Percentiles rank a stretch among this genome's conserved stretches.
Conservation (phyloP, 73 alveolate species). For the Tetrahymena elliotti region DNA sequence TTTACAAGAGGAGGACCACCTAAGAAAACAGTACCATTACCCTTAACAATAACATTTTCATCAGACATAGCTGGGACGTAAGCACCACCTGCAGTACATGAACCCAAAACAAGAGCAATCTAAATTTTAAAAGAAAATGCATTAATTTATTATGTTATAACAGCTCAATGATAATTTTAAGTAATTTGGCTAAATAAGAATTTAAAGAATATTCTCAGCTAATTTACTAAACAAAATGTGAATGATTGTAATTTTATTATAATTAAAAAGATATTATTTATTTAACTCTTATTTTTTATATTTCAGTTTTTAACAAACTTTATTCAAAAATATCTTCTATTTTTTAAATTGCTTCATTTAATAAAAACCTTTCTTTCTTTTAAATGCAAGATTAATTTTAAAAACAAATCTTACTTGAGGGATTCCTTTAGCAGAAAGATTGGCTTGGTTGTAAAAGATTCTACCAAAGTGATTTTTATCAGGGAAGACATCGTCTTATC, state of each 20-base stretch:
- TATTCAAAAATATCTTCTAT: no score
- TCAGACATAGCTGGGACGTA: conserved; percentile 97
- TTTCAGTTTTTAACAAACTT: not conserved
- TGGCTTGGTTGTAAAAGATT: conserved; percentile 88
- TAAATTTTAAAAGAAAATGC: not conserved
- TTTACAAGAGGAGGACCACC: conserved; percentile 91
- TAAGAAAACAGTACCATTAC: conserved; percentile 90
- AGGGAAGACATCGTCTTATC: conserved; percentile 81
- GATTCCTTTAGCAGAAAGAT: conserved; percentile 63
- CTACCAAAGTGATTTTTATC: conserved; percentile 91
- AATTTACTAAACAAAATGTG: not conserved
- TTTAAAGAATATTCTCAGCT: not conserved
- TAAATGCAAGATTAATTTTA: not conserved
- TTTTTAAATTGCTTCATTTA: no score
- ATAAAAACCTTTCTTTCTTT: not conserved
- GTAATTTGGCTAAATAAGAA: no score
- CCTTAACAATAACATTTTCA: conserved; percentile 85
- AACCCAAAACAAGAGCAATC: conserved; percentile 52
- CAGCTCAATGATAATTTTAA: no score
- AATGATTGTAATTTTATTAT: no score
- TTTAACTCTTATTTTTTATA: no score
- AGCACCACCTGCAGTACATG: conserved; percentile 98
- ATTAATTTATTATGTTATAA: not conserved
- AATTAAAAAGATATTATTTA: not conserved
- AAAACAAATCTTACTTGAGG: conserved; percentile 74